These are phyloP conservation scores for Neurospora sp. DNA, from an alignment of 2,329 filamentous ascomycete genomes.

Conservation along the genomic window DNA sequence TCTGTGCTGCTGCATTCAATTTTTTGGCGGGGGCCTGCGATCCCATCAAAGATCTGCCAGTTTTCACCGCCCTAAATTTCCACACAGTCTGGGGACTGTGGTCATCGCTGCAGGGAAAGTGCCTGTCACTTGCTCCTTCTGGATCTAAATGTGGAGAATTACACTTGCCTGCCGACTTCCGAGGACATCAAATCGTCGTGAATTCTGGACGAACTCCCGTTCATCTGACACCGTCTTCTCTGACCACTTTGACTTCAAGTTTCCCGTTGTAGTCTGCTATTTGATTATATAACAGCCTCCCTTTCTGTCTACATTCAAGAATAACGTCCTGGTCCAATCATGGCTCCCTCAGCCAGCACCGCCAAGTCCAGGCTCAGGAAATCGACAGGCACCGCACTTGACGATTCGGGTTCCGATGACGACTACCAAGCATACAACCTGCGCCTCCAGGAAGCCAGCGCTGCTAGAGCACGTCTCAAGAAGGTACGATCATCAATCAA, in stretches of 20 bases:
- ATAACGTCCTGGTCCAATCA: not conserved
- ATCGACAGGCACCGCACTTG: not conserved
- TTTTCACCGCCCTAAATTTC: conserved; percentile 10
- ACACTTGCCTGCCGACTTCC: conserved; percentile 1
- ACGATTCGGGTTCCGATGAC: conserved; percentile 10
- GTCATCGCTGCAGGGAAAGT: not conserved
- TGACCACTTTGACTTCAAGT: not conserved
- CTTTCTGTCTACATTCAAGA: not conserved
- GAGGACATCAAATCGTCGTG: not conserved
- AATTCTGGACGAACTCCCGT: not conserved
- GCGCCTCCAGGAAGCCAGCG: conserved; percentile 11
- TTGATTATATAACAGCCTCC: not conserved
- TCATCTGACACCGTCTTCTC: not conserved
- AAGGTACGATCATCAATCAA: conserved; percentile 6
- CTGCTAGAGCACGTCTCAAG: conserved; percentile 10
- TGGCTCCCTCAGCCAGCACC: conserved; percentile 13
- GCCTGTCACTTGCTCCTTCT: not conserved
- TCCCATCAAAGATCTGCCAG: conserved; percentile 5
- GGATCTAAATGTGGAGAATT: not conserved
- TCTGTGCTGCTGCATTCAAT: conserved; percentile 3
- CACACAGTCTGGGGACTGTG: not conserved
- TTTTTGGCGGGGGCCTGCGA: conserved; percentile 17
- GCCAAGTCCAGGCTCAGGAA: conserved; percentile 3
- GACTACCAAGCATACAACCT: conserved; percentile 11
- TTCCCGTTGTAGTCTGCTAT: not conserved